Base-by-base conservation (phyloP, 1,139 yeast genomes). In the Scheffersomyces illinoinensis region DNA sequence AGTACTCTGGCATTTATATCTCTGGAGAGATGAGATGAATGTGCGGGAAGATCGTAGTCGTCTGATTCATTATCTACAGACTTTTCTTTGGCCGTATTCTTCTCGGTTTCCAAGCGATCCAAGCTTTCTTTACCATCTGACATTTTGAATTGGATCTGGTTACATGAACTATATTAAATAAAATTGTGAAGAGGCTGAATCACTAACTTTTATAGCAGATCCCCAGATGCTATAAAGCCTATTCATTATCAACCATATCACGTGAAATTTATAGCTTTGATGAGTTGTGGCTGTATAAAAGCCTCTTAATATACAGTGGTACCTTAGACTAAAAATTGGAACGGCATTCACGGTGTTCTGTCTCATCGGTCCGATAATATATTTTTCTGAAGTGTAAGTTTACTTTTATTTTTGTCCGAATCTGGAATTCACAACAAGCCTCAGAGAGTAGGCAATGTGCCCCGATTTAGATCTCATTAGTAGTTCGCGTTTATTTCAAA, bases 1-100 rank as follows among this genome's bases (percentile, higher is more conserved):
- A 48, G 51, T 12, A 48, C 51, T 48, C 51, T 48, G 24, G 51
- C 51, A 48, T 48, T 48, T 14, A 48, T 48, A n/a, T 48, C 51
- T 20, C 51, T 21, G 2, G 51, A 21, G 26, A 48, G 51, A 17
- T 48, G 51, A 10, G 51, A 21, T 8, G 51, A 48, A 17, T 48
- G 26, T 20, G 24, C 21, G 21, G 51, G 51, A 24, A 21, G 21
- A 48, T 48, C 51, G 21, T 21, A 48, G n/a, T 48, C 51, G 12
- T 47, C 50, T 48, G 20, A 26, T 5, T 48, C 26, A 4, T 14
- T 48, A 48, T 21, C 24, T 21, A 48, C 17, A 4, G 51, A 48
- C 26, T 48, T 48, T 20, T 48, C 24, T 17, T 48, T 48, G 10
- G 51, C 21, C 17, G n/a, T 19, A 8, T 21, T 48, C 18, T 48